Base-by-base conservation (phyloP, 2,329 filamentous ascomycete genomes). In the Colletotrichum phormii region DNA sequence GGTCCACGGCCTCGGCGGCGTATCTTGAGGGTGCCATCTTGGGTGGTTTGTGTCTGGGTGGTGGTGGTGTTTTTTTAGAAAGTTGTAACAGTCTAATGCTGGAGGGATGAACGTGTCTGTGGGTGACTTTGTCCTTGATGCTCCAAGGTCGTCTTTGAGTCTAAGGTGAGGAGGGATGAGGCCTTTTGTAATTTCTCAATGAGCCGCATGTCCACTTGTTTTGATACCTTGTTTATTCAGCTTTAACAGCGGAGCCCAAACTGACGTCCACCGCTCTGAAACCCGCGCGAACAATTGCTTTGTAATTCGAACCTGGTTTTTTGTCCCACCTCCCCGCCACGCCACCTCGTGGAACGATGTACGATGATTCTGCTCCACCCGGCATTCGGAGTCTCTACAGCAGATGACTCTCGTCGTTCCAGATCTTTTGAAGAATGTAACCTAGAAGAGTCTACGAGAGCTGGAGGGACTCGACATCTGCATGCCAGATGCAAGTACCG, bases 21-120 rank as follows among this genome's bases (percentile, higher is more conserved):
- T 46, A 42, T 61, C 71, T 22, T 54, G 53, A 61, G 35, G 71
- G 66, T n/a, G 71, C 35, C 71, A 73, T 66, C 11, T 26, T 60
- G 8, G 24, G 15, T 42, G 22, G 3, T 1, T 24, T 29, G 22
- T 58, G 49, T 55, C 6, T 11, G 29, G 24, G 7, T 62, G 13
- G 35, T 42, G 37, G 13, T 42, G 37, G 13, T 46, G 11, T 13
- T 3, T 53, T 24, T 42, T 7, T 9, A 12, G 31, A 46, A 46
- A 12, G 31, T 22, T 35, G 4, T 5, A 2, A 6, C 15, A 7
- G 7, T 18, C 18, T 35, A 11, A 3, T n/a, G 24, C 8, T 24
- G 22, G 11, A 18, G 12, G n/a, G 51, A 54, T 1, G 51, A 54
- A 54, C 51, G 51, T 13, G 22, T 24, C 22, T 54, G 12, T 54